Conservation (phyloP, 192 early-diverging fungal species). For the Chytriomyces confervae region DNA sequence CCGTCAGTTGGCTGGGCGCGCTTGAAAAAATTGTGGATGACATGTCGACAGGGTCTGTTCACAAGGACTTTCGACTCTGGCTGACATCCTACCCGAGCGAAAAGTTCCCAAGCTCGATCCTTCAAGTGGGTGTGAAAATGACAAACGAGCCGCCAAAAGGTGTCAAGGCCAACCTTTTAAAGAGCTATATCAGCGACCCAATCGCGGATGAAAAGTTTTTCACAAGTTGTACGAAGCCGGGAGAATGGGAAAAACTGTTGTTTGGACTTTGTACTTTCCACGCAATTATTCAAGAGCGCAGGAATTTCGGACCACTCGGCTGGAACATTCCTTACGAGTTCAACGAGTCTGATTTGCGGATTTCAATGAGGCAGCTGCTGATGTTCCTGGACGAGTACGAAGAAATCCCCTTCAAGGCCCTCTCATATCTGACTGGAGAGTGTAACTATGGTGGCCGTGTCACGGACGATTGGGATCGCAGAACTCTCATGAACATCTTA, state of each 20-base stretch:
- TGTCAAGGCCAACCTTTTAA: constrained; percentile 62
- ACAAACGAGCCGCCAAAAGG: constrained; percentile 72
- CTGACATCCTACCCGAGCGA: constrained; percentile 64
- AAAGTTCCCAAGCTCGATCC: constrained; percentile 63
- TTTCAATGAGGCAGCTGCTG: constrained; percentile 66
- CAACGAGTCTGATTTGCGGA: constrained; percentile 68
- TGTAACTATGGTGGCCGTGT: constrained; percentile 73
- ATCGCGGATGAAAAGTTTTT: constrained; percentile 69
- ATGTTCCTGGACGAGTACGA: constrained; percentile 69
- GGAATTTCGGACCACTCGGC: constrained; percentile 70
- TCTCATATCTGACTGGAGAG: constrained; percentile 66
- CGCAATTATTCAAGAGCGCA: constrained; percentile 66
- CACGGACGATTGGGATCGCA: constrained; percentile 71
- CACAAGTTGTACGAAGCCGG: constrained; percentile 51
- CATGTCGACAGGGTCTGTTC: constrained; percentile 56
- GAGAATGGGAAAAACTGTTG: constrained; percentile 67
- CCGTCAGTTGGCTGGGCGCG: constrained; percentile 59
- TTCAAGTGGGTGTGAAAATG: constrained; percentile 69
- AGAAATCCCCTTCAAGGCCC: constrained; percentile 66
- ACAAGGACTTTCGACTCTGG: constrained; percentile 68
- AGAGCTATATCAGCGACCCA: constrained; percentile 64
- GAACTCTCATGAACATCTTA: constrained; percentile 65
- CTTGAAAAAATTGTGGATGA: constrained; percentile 70
- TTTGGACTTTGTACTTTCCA: constrained; percentile 73
- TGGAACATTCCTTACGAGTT: constrained; percentile 77